Evolutionary conservation across 2,329 filamentous ascomycete species (phyloP), one percentile per base, ranked within the genome.

Genomic region (Fonsecaea pedrosoi): DNA sequence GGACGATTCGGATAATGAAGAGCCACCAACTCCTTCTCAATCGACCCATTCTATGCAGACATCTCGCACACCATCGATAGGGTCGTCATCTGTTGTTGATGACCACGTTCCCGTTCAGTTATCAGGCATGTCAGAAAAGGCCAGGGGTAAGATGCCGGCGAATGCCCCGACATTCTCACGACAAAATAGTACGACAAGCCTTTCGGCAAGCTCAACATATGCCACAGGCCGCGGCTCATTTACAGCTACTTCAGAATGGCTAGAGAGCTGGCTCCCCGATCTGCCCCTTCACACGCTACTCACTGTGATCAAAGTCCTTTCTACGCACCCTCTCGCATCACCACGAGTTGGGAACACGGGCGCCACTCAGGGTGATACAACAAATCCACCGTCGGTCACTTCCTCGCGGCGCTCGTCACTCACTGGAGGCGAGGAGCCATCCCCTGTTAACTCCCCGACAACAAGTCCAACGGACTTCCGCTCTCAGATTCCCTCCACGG

Each of bases 101-200:
- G 93, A 96, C 67, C 90, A 90, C 3, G 87, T 96, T 9, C 93
- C 92, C 13, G 84, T 89, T 21, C 94, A 97, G 76, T 78, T 96
- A 35, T 87, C 92, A 65, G 93, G 93, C 62, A 97, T 98, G 92
- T 97, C 94, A 21, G 95, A 98, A 78, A 99, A 98, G 78, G 95
- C 95, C 15, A 85, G 95, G 58, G 95, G 95, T 7, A 99, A 99
- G 79, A 92, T 96, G 88, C 95, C 94, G 34, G 92, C 91, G 12
- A 91, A 92, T 1, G 84, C 90, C 58, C 86, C 87, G n/a, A 87
- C 87, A 1, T 97, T 97, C 77, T 97, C 94, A 0, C 85, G 94
- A 18, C 93, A 97, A 75, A 97, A 95, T 75, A 96, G 93, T 77
- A 92, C 89, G 34, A 91, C 91, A 1, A 97, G 92, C 74, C 83